Base-by-base conservation (phyloP, 2,329 filamentous ascomycete genomes). In the Trichoderma asperellum region DNA sequence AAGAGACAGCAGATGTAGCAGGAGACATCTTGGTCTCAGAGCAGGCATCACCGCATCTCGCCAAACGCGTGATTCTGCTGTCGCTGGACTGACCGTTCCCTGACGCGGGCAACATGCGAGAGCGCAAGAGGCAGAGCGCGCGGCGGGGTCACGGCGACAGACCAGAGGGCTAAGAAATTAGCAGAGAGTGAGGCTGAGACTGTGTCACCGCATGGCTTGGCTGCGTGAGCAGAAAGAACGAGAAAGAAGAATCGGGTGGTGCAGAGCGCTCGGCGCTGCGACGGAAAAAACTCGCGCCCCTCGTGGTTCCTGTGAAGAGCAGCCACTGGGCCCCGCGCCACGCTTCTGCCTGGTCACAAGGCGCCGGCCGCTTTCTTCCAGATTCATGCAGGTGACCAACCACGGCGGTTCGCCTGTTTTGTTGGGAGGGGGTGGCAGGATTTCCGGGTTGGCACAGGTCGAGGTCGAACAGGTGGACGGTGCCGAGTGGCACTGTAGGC, bases 321-420 rank as follows among this genome's bases (percentile, higher is more conserved):
- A 27, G 29, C 60, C 27, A 43, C 53, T 65, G 63, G 63, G 47
- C 63, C 68, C 57, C 63, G 63, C 60, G 55, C 68, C 65, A 66
- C 47, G 52, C 63, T 70, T 67, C 56, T 70, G 62, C 68, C 63
- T 71, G 70, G 70, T 71, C 70, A 71, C 70, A 70, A 70, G 70
- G 68, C 68, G 68, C 37, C 67, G 62, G 40, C 65, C 32, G 61
- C 47, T 53, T 69, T 66, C 47, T 68, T 55, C 43, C 65, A 60
- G 68, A 55, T 59, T 43, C 40, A 69, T 69, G 68, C 68, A 68
- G 66, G 60, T 69, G 68, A 69, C 68, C 68, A 65, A 55, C 68
- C 61, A 60, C 32, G 29, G 52, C 56, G 55, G 40, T 24, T 52
- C 43, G 35, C 53, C 21, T 37, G 35, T 21, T 58, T 47, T 55